phyloP scores from a whole-genome alignment of 805 yeast species.

The Yamadazyma nakazawae region DNA sequence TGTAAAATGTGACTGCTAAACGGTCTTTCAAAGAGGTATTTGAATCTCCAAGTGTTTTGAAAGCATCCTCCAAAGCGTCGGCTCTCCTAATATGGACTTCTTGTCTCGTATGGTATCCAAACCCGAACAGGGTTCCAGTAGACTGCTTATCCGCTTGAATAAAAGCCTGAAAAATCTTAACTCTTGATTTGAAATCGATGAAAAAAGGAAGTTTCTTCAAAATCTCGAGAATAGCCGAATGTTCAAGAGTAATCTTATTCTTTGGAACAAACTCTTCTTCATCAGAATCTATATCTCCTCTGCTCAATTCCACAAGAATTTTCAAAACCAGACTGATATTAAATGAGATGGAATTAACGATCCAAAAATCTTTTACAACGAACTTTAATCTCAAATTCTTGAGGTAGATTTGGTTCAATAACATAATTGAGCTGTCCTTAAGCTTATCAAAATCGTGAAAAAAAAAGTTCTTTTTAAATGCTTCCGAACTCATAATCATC shows the following conservation, averaged over 20 bases:
- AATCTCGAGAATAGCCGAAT: constrained; percentile 42
- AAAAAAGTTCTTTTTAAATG: not conserved
- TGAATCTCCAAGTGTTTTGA: constrained; percentile 46
- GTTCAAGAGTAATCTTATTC: constrained; percentile 10
- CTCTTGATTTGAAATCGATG: constrained; percentile 72
- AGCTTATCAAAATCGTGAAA: constrained; percentile 15
- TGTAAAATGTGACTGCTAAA: constrained; percentile 63
- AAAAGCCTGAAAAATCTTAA: constrained; percentile 63
- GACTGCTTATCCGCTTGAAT: constrained; percentile 50
- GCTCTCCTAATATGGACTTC: constrained; percentile 57
- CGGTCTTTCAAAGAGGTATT: constrained; percentile 58
- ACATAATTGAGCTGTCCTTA: constrained; percentile 41
- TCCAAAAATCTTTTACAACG: constrained; percentile 55
- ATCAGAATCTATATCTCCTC: constrained; percentile 11
- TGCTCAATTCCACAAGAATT: constrained; percentile 34
- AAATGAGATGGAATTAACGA: constrained; percentile 18
- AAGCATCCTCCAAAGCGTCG: constrained; percentile 72
- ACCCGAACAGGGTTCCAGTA: constrained; percentile 2
- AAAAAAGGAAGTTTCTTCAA: constrained; percentile 72
- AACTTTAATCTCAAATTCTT: constrained; percentile 62
- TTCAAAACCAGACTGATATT: constrained; percentile 36
- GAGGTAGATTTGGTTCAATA: constrained; percentile 61
- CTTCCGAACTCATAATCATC: constrained; percentile 38
- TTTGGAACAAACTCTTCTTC: constrained; percentile 12
- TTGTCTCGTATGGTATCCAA: constrained; percentile 34